phyloP scores from a whole-genome alignment of 2,329 filamentous ascomycete species.

The Calcarisporium arbuscula region DNA sequence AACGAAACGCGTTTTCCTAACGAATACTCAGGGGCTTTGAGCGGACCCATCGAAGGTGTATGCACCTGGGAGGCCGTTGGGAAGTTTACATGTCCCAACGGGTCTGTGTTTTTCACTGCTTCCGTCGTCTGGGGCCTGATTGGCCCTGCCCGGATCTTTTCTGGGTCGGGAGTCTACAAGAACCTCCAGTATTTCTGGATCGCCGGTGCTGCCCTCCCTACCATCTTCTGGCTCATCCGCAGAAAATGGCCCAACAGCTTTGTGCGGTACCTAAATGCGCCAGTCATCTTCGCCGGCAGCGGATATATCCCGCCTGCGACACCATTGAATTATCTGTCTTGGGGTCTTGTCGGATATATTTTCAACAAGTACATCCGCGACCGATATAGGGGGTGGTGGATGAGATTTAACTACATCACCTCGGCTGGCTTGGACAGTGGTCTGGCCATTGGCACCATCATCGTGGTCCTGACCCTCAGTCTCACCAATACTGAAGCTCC shows the following conservation, averaged over 20 bases:
- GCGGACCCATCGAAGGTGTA: constrained; percentile 48
- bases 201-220: no score
- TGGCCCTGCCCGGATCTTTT: constrained; percentile 59
- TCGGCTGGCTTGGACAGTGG: constrained; percentile 36
- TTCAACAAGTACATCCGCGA: constrained; percentile 53
- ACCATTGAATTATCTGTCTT: constrained; percentile 50
- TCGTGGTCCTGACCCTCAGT: constrained; percentile 37
- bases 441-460: constrained; percentile 32
- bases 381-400: constrained; percentile 52
- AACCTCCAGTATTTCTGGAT: no score
- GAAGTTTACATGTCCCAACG: constrained; percentile 44
- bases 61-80: constrained; percentile 45
- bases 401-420: constrained; percentile 29
- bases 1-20: no score
- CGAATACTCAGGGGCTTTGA: no score
- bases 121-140: constrained; percentile 64
- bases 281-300: constrained; percentile 51
- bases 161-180: no score
- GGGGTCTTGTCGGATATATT: constrained; percentile 49
- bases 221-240: no score
- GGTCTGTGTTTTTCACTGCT: constrained; percentile 49
- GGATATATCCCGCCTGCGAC: constrained; percentile 53
- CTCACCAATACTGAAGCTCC: constrained; percentile 38
- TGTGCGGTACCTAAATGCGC: constrained; percentile 47
- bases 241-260: constrained; percentile 37